Evolutionary conservation across 768 basidiomycete species (phyloP).

Genomic region (Rhodosporidiobolus odoratus): DNA sequence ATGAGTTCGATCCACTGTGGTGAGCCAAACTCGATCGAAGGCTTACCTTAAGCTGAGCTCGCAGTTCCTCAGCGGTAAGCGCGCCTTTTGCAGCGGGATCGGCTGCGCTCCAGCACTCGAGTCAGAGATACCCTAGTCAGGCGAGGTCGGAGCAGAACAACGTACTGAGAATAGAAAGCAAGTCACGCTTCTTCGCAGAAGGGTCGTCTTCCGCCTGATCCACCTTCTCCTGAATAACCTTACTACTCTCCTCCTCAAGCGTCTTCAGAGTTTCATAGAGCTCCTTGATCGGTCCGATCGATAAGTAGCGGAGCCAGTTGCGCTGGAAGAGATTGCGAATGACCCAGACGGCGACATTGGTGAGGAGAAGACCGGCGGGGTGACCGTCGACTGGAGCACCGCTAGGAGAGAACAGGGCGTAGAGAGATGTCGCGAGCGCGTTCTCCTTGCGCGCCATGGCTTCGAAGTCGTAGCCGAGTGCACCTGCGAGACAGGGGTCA

Average conservation of each 20-base stretch:
- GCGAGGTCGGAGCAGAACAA: neutral
- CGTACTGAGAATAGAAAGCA: conserved; percentile 1
- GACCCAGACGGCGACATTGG: neutral
- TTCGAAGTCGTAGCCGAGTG: conserved; percentile 1
- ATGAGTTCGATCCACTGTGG: neutral
- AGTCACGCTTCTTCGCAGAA: neutral
- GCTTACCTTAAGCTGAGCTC: neutral
- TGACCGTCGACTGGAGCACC: neutral
- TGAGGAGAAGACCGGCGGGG: neutral
- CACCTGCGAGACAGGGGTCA: neutral
- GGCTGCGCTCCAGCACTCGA: neutral
- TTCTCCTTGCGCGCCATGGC: neutral
- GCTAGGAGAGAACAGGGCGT: neutral
- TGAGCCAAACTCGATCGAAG: neutral
- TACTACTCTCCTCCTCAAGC: conserved; percentile 18
- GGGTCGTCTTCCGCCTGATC: neutral
- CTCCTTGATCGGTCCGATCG: neutral
- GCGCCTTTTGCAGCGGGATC: neutral
- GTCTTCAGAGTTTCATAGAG: neutral
- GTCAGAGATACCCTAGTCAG: neutral
- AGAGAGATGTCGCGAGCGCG: neutral
- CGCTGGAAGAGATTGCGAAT: neutral
- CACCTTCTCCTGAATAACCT: conserved; percentile 11
- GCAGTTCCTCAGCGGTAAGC: neutral
- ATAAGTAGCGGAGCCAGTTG: neutral